Evolutionary conservation across 495 filamentous ascomycete species (phyloP).

Genomic region (Penicillium macrosclerotiorum): DNA sequence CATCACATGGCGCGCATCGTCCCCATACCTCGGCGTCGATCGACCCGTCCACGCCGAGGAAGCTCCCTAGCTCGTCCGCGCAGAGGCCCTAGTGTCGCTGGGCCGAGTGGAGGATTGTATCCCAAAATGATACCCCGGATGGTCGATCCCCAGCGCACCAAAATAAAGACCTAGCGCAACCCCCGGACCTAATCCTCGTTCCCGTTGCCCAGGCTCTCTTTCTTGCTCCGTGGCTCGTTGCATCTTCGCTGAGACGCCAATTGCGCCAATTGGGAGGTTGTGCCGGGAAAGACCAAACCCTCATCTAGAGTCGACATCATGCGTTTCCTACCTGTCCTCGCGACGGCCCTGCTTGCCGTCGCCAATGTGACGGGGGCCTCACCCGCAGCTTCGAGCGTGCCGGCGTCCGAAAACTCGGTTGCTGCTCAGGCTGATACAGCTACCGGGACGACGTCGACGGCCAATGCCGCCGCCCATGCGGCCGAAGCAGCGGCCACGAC

Average conservation of each 20-base stretch:
- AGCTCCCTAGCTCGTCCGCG: slow-evolving; percentile 10
- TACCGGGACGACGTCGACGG: background rate
- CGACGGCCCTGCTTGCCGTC: slow-evolving; percentile 23
- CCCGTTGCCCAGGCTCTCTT: slow-evolving; percentile 20
- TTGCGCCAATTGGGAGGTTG: slow-evolving; percentile 9
- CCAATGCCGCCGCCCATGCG: slow-evolving; percentile 5
- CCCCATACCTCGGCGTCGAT: slow-evolving; percentile 24
- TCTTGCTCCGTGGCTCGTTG: slow-evolving; percentile 20
- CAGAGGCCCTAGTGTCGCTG: slow-evolving; percentile 5
- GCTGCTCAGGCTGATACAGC: background rate
- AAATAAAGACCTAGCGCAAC: slow-evolving; percentile 26
- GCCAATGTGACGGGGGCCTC: slow-evolving; percentile 22
- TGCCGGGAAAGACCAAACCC: too few species aligned
- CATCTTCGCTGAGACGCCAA: slow-evolving; percentile 15
- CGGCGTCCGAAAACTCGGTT: slow-evolving; percentile 4
- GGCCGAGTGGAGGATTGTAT: slow-evolving; percentile 13
- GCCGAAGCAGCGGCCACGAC: slow-evolving; percentile 1
- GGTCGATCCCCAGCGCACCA: slow-evolving; percentile 15
- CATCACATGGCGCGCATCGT: slow-evolving; percentile 17
- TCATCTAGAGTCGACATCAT: slow-evolving; percentile 16
- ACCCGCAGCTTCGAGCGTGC: slow-evolving; percentile 5
- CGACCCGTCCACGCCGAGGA: slow-evolving; percentile 3
- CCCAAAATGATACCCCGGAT: slow-evolving; percentile 16
- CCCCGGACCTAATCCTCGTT: slow-evolving; percentile 4
- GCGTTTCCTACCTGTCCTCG: slow-evolving; percentile 28